Percentiles rank a stretch among this genome's conserved stretches.
phyloP scores from a whole-genome alignment of 2,329 filamentous ascomycete species.

The Diaporthe nobilis region DNA sequence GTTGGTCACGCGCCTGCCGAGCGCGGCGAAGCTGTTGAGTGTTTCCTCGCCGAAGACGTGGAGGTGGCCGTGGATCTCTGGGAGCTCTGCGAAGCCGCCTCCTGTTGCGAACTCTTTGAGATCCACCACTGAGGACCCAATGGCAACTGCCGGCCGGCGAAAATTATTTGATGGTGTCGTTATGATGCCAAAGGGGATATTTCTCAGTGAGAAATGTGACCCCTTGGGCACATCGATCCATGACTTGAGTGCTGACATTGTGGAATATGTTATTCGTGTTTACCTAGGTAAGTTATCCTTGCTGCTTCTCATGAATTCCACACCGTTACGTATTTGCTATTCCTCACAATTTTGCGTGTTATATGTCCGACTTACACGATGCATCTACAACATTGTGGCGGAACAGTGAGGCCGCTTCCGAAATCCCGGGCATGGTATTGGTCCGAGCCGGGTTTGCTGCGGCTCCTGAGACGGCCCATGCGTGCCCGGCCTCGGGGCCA shows the following conservation, averaged over 20 bases:
- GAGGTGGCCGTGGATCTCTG: constrained; percentile 41
- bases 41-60: constrained; percentile 61
- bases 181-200: constrained; percentile 88
- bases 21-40: constrained; percentile 78
- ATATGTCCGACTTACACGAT: constrained; percentile 3
- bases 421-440: background rate
- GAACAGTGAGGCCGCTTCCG: constrained; percentile 1
- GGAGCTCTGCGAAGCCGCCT: constrained; percentile 54
- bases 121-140: constrained; percentile 81
- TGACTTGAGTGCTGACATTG: constrained; percentile 41
- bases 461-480: background rate
- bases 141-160: constrained; percentile 77
- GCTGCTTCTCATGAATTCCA: background rate
- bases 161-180: constrained; percentile 69
- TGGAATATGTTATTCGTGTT: background rate
- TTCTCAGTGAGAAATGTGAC: constrained; percentile 78
- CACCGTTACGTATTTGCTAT: background rate
- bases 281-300: background rate
- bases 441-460: background rate
- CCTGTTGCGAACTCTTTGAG: constrained; percentile 70
- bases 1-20: constrained; percentile 78
- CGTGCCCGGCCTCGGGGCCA: background rate
- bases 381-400: background rate
- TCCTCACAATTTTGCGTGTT: background rate
- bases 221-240: constrained; percentile 52